Evolutionary conservation across 768 basidiomycete species (phyloP).

Genomic region (Auriscalpium orientale): DNA sequence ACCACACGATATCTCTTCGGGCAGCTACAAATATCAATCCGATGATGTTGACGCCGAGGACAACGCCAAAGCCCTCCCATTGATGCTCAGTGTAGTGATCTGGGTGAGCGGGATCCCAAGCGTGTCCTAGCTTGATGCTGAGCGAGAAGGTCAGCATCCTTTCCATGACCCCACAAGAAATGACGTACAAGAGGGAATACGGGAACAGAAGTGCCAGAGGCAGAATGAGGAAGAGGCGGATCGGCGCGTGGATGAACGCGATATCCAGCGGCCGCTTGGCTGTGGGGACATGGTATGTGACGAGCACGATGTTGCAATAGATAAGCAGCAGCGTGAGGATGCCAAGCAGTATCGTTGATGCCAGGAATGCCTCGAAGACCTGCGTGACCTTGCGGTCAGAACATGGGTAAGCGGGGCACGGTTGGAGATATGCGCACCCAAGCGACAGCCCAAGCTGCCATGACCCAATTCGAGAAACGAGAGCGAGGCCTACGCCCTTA

Average conservation of each 20-base stretch:
- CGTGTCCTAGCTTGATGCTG: slow-evolving; percentile 65
- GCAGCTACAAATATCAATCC: slow-evolving; percentile 44
- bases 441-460: slow-evolving; percentile 73
- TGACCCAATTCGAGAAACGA: slow-evolving; percentile 76
- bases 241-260: slow-evolving; percentile 80
- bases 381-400: slow-evolving; percentile 18
- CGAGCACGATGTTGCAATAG: slow-evolving; percentile 72
- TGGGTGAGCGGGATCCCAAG: slow-evolving; percentile 45
- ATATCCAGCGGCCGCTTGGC: slow-evolving; percentile 60
- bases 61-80: slow-evolving; percentile 67
- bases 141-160: not conserved
- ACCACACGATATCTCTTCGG: slow-evolving; percentile 67
- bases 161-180: not conserved
- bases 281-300: slow-evolving; percentile 63
- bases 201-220: slow-evolving; percentile 53
- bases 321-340: slow-evolving; percentile 62
- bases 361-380: slow-evolving; percentile 71
- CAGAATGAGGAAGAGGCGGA: slow-evolving; percentile 57
- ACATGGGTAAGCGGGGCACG: not conserved
- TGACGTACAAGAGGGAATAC: slow-evolving; percentile 48
- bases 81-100: slow-evolving; percentile 51
- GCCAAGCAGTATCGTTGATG: slow-evolving; percentile 66
- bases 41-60: slow-evolving; percentile 52
- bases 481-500: slow-evolving; percentile 71
- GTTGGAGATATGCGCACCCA: slow-evolving; percentile 41